A percentile compares a stretch with the other conserved stretches of the same genome.
These are phyloP conservation scores for Martiniozyma asiatica DNA, from an alignment of 1,139 yeast genomes.

Conservation along the genomic window DNA sequence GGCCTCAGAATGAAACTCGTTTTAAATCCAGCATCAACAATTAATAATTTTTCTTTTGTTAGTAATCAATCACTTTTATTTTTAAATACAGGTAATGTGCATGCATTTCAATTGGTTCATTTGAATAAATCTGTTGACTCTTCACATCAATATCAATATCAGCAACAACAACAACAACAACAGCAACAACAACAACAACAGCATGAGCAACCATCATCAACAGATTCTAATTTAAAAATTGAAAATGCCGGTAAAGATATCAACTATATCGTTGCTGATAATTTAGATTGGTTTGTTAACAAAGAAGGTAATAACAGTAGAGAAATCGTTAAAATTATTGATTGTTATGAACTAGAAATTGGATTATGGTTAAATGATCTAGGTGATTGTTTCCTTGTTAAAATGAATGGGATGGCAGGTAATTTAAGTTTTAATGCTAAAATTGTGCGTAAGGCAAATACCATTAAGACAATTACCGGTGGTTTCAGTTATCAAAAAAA, in stretches of 20 bases:
- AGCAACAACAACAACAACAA: too few relatives aligned
- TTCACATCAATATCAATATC: conserved; percentile 14
- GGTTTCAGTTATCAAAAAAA: conserved; percentile 18
- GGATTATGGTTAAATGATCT: conserved; percentile 19
- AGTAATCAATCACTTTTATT: conserved; percentile 21
- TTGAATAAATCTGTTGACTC: conserved; percentile 21
- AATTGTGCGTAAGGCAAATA: conserved; percentile 8
- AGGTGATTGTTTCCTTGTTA: conserved; percentile 20
- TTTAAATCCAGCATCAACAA: conserved; percentile 30
- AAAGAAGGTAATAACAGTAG: conserved; percentile 7
- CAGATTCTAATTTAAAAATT: too few relatives aligned
- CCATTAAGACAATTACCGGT: conserved; percentile 11
- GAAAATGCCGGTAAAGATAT: conserved; percentile 14
- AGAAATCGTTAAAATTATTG: conserved; percentile 14
- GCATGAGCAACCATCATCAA: too few relatives aligned
- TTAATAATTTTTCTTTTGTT: conserved; percentile 25
- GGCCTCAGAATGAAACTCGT: conserved; percentile 32
- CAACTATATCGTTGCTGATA: conserved; percentile 19
- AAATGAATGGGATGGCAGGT: conserved; percentile 6
- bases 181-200: neutral
- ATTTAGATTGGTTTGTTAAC: conserved; percentile 21
- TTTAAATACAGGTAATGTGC: too few relatives aligned
- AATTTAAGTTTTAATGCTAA: conserved; percentile 13
- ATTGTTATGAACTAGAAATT: conserved; percentile 15
- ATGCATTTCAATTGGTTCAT: conserved; percentile 29